Evolutionary conservation across 225 moss, liverwort and hornwort genomes (phyloP).

Genomic region (Ulota crispa): DNA sequence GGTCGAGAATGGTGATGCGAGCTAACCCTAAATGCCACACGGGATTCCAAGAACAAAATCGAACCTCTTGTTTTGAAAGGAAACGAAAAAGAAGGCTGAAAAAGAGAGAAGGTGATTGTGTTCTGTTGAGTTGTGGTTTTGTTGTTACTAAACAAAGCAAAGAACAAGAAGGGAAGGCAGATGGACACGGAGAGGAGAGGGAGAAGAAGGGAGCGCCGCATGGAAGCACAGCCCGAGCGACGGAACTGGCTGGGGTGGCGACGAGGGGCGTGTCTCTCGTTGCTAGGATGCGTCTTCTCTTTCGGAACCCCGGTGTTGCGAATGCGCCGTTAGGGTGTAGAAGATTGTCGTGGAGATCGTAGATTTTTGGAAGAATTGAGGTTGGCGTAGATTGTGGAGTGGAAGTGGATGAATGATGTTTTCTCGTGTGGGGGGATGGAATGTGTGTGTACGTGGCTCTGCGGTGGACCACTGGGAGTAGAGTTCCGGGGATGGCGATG

Average conservation of each 20-base stretch:
- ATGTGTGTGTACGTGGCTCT: too few relatives aligned
- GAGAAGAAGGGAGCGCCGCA: constrained; percentile 12
- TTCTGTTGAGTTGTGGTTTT: neutral
- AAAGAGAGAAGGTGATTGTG: neutral
- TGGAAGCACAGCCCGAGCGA: constrained; percentile 23
- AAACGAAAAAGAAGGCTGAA: neutral
- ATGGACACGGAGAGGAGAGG: neutral
- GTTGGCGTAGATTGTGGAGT: neutral
- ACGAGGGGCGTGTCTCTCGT: neutral
- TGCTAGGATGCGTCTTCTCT: neutral
- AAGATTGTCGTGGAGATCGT: constrained; percentile 10
- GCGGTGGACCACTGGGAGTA: too few relatives aligned
- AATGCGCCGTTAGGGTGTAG: constrained; percentile 29
- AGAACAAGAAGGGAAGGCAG: neutral
- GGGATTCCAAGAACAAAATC: neutral
- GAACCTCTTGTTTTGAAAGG: neutral
- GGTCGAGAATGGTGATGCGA: neutral
- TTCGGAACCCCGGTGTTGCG: neutral
- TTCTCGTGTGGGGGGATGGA: accelerated
- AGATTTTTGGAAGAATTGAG: neutral
- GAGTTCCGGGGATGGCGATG: too few relatives aligned
- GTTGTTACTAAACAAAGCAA: neutral
- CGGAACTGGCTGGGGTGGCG: constrained; percentile 16
- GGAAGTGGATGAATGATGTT: neutral
- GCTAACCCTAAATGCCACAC: neutral